Conservation (phyloP, 1,284 basidiomycete genomes). For the Apiotrichum veenhuisii region DNA sequence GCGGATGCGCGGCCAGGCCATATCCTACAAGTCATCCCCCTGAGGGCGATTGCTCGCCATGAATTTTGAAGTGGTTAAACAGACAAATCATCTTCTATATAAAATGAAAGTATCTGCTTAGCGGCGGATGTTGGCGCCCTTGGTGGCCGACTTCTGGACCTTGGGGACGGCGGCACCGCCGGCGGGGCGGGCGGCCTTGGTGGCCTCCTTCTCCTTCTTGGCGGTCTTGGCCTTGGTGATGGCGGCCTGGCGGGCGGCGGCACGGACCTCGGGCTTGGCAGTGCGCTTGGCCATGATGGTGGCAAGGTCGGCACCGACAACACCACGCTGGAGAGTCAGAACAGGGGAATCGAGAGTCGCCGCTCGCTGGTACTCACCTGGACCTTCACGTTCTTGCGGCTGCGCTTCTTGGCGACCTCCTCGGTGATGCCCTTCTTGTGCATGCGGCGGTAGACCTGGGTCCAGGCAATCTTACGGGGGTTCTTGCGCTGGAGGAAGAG, state of each 20-base stretch:
- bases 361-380: conserved; percentile 41
- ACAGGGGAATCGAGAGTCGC: no score
- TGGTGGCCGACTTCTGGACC: conserved; percentile 85
- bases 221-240: conserved; percentile 89
- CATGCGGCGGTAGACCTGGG: conserved; percentile 89
- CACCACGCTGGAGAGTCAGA: conserved; percentile 68
- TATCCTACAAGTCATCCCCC: conserved; percentile 24
- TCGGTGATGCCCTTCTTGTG: conserved; percentile 99
- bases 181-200: conserved; percentile 63
- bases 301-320: conserved; percentile 92
- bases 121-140: conserved; percentile 48
- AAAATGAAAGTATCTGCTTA: conserved; percentile 20
- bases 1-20: conserved; percentile 21
- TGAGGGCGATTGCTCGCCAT: conserved; percentile 3
- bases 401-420: conserved; percentile 98
- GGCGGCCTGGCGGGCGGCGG: conserved; percentile 74
- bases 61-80: neutral
- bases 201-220: conserved; percentile 94
- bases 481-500: conserved; percentile 99
- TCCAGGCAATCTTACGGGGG: conserved; percentile 99
- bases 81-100: conserved; percentile 2
- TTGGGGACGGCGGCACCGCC: conserved; percentile 61
- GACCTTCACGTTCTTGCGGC: conserved; percentile 94
- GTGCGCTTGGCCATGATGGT: conserved; percentile 87
- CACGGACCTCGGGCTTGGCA: conserved; percentile 81